Base-by-base conservation (phyloP, 208 protist species). In the Trypanosoma mega region DNA sequence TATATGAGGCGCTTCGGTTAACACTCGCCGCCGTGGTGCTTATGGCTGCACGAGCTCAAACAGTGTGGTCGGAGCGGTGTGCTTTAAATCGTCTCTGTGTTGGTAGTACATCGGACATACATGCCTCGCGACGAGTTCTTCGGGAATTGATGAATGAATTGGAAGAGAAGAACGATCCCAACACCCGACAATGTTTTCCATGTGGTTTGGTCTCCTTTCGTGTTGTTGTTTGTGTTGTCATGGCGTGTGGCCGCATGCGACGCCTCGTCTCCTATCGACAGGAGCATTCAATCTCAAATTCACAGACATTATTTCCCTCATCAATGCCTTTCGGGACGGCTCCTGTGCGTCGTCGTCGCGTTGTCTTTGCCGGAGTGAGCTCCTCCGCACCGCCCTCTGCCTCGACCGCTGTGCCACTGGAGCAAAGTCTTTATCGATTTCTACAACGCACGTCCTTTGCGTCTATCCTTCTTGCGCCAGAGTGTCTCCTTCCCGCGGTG, bases 191-290 rank as follows among this genome's bases (percentile, higher is more conserved):
- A n/a, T n/a, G n/a, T n/a, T n/a, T n/a, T n/a, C n/a, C n/a, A n/a
- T n/a, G n/a, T n/a, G 21, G 12, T 27, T 16, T 21, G 24, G 11
- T 3, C 14, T 56, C 63, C 5, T 31, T 69, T 2, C 46, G 33
- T 45, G 20, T 33, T 18, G 30, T 69, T 12, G 52, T 20, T 3
- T 14, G 27, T 29, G 33, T 34, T n/a, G 52, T 62, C 3, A 36
- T 60, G n/a, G 54, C 63, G 16, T 69, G 53, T 33, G 23, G 5
- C 1, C 60, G 60, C 16, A 66, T 66, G 60, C 48, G 23, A 0
- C 50, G 52, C 6, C 45, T 68, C 7, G 30, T 26, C n/a, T 47
- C n/a, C n/a, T 47, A 47, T 26, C 23, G 23, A 47, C 23, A 47
- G 23, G n/a, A 47, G 23, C 23, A 47, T 7, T n/a, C n/a, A n/a